phyloP scores from a whole-genome alignment of 2,329 filamentous ascomycete species.

The Lecanosticta acicola region DNA sequence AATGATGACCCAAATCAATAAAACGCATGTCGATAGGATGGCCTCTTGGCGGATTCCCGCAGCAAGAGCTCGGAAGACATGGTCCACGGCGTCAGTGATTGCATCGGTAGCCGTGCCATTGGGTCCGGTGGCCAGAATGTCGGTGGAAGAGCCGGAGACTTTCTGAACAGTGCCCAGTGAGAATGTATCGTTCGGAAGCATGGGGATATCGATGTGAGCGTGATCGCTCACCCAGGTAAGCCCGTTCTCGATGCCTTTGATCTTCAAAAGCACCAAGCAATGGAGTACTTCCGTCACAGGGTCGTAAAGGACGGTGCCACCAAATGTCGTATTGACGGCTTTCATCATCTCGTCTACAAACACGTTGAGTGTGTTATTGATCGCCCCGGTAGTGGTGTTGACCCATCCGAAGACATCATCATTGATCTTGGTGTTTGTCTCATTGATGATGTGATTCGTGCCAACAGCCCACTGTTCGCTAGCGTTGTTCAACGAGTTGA shows the following conservation, averaged over 20 bases:
- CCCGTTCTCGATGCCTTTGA: conserved; percentile 75
- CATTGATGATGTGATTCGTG: conserved; percentile 65
- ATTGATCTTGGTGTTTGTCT: conserved; percentile 69
- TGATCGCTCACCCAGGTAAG: conserved; percentile 92
- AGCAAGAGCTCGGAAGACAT: conserved; percentile 62
- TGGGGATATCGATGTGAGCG: conserved; percentile 74
- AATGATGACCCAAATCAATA: conserved; percentile 73
- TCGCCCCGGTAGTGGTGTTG: conserved; percentile 69
- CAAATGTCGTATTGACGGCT: conserved; percentile 71
- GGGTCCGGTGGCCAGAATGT: conserved; percentile 69
- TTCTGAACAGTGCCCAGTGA: conserved; percentile 65
- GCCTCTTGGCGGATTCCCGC: conserved; percentile 68
- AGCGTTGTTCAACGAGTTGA: conserved; percentile 64
- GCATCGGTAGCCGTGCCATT: conserved; percentile 70
- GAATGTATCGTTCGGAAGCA: conserved; percentile 74
- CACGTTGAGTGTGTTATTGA: conserved; percentile 78
- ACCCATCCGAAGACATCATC: conserved; percentile 81
- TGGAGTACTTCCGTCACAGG: conserved; percentile 74
- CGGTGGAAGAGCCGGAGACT: conserved; percentile 51
- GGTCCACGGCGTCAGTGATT: conserved; percentile 68
- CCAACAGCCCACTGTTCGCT: conserved; percentile 70
- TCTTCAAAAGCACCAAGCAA: conserved; percentile 83
- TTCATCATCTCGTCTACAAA: conserved; percentile 74
- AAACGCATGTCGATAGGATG: conserved; percentile 68
- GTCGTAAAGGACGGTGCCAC: conserved; percentile 70